phyloP scores from a whole-genome alignment of 2,329 filamentous ascomycete genomes.

The Verticillium zaregamsianum region DNA sequence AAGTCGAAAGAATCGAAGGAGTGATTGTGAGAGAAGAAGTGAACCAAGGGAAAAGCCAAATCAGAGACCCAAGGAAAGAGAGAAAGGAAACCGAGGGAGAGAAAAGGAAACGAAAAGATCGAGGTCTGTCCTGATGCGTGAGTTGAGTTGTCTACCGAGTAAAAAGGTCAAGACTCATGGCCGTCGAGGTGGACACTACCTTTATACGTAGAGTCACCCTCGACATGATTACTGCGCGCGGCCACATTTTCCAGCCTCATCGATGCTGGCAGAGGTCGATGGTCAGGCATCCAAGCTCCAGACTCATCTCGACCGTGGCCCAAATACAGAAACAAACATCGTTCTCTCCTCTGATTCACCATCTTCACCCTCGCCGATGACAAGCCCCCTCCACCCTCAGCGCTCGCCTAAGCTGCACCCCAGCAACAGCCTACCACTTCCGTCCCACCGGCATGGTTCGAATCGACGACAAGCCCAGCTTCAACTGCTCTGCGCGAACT shows the following conservation, averaged over 20 bases:
- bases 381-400: background rate
- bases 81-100: constrained; percentile 17
- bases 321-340: constrained; percentile 2
- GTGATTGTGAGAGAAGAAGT: constrained; percentile 2
- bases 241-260: background rate
- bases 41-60: background rate
- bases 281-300: background rate
- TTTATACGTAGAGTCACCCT: background rate
- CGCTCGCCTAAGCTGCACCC: background rate
- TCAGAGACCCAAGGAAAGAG: constrained; percentile 14
- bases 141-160: background rate
- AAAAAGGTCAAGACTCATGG: background rate
- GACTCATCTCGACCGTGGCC: background rate
- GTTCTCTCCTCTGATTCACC: background rate
- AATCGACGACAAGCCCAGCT: background rate
- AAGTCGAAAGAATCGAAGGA: constrained; percentile 11
- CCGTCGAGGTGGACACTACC: background rate
- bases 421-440: background rate
- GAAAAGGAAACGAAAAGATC: constrained; percentile 16
- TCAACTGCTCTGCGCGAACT: background rate
- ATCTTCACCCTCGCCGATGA: background rate
- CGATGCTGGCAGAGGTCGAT: background rate
- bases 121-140: background rate
- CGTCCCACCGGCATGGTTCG: background rate
- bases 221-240: background rate